A percentile compares a stretch with the other conserved stretches of the same genome.
These are phyloP conservation scores for Gossypium trilobum DNA, from an alignment of 441 rosid species.

Conservation along the genomic window DNA sequence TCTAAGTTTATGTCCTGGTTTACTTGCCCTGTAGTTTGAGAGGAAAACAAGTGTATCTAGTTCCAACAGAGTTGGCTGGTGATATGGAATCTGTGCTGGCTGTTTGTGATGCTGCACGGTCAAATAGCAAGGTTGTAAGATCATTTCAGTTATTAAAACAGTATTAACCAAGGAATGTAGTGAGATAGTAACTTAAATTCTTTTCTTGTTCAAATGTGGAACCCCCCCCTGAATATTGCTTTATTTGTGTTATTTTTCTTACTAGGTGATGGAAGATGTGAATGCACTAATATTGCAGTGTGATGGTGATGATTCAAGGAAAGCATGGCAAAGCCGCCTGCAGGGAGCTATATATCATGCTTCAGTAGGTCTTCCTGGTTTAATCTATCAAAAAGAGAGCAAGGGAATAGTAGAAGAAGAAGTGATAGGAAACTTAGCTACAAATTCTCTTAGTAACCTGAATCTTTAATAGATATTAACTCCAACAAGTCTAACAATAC, in stretches of 20 bases:
- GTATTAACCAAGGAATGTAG: background rate
- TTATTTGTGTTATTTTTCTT: slow-evolving; percentile 11
- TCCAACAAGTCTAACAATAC: background rate
- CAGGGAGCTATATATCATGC: slow-evolving; percentile 86
- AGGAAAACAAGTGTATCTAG: slow-evolving; percentile 68
- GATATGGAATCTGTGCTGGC: slow-evolving; percentile 69
- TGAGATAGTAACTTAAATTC: slow-evolving; percentile 1
- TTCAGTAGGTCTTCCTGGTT: slow-evolving; percentile 44
- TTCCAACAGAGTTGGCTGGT: slow-evolving; percentile 68
- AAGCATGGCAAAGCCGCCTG: slow-evolving; percentile 80
- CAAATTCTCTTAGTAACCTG: background rate
- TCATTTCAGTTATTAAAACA: slow-evolving; percentile 8
- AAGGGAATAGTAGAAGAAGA: background rate
- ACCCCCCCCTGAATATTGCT: background rate
- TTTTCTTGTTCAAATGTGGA: background rate
- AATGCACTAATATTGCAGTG: slow-evolving; percentile 63
- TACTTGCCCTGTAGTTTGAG: slow-evolving; percentile 50
- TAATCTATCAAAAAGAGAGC: background rate
- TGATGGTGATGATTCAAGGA: slow-evolving; percentile 65
- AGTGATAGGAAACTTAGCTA: background rate
- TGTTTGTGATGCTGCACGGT: slow-evolving; percentile 53
- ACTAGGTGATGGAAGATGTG: slow-evolving; percentile 76
- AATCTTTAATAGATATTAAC: background rate
- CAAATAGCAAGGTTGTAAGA: slow-evolving; percentile 48
- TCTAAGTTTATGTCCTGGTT: slow-evolving; percentile 11